Evolutionary conservation across 2,329 filamentous ascomycete species (phyloP).

Genomic region (Curvularia spicifera): DNA sequence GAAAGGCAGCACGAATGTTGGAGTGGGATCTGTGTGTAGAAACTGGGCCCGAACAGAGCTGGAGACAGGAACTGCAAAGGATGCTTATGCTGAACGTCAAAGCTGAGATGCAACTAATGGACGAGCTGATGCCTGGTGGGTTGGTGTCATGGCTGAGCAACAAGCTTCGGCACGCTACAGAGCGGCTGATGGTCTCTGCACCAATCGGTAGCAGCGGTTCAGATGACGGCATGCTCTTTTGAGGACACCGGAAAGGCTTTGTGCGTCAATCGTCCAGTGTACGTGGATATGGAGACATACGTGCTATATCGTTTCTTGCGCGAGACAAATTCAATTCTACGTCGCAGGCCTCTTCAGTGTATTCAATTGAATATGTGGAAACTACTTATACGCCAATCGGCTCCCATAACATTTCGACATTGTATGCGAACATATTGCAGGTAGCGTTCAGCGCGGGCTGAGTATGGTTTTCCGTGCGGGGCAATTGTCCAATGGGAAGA

Average conservation of each 20-base stretch:
- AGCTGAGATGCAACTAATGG: conserved; percentile 76
- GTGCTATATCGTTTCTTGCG: conserved; percentile 5
- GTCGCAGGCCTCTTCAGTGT: background rate
- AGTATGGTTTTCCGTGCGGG: conserved; percentile 16
- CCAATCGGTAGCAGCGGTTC: conserved; percentile 13
- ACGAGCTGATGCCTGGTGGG: conserved; percentile 48
- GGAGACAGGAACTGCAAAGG: conserved; percentile 66
- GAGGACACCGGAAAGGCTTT: conserved; percentile 2
- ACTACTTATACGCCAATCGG: background rate
- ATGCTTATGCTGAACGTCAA: conserved; percentile 79
- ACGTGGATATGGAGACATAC: background rate
- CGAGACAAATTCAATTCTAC: background rate
- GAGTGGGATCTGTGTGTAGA: conserved; percentile 47
- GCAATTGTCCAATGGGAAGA: conserved; percentile 28
- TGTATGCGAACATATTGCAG: background rate
- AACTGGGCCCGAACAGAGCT: conserved; percentile 47
- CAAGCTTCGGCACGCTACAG: conserved; percentile 25
- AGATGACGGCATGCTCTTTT: conserved; percentile 40
- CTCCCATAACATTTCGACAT: background rate
- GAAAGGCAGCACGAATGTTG: conserved; percentile 63
- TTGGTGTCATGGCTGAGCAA: conserved; percentile 40
- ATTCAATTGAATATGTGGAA: background rate
- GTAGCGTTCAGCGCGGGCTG: conserved; percentile 17
- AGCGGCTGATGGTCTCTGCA: background rate
- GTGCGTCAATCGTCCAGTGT: background rate